phyloP scores from a whole-genome alignment of 1,284 basidiomycete species.

The Pholiota adiposa region DNA sequence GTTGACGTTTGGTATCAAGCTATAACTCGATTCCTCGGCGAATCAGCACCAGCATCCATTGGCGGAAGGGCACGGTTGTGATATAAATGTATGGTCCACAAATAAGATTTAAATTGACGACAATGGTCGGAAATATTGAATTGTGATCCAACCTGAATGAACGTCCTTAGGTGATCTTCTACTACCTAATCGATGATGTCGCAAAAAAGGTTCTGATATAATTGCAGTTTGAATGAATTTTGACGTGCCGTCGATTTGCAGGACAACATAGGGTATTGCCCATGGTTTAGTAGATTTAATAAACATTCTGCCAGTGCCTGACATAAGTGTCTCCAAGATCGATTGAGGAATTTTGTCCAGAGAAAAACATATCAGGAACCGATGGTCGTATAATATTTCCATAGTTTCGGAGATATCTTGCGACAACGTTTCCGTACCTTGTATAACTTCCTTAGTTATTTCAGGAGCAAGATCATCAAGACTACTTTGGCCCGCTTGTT shows the following conservation, averaged over 20 bases:
- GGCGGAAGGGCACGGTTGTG: background rate
- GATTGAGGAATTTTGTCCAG: slow-evolving; percentile 43
- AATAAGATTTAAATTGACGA: slow-evolving; percentile 15
- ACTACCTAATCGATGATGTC: slow-evolving; percentile 19
- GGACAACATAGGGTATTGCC: slow-evolving; percentile 52
- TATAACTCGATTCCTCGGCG: slow-evolving; percentile 1
- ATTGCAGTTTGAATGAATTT: slow-evolving; percentile 29
- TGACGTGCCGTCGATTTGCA: slow-evolving; percentile 11
- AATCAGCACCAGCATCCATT: background rate
- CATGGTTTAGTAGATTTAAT: slow-evolving; percentile 42
- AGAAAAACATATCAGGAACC: slow-evolving; percentile 56
- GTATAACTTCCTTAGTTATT: slow-evolving; percentile 37
- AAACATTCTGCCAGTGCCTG: slow-evolving; percentile 8
- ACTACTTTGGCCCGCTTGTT: background rate
- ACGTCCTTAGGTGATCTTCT: slow-evolving; percentile 16
- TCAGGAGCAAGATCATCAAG: slow-evolving; percentile 33
- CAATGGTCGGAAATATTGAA: slow-evolving; percentile 39
- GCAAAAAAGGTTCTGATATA: slow-evolving; percentile 10
- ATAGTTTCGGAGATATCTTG: slow-evolving; percentile 25
- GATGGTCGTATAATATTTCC: slow-evolving; percentile 61
- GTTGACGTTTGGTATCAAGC: slow-evolving; percentile 17
- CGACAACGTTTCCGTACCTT: slow-evolving; percentile 18
- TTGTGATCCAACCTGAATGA: slow-evolving; percentile 48
- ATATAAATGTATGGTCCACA: background rate
- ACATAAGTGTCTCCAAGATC: slow-evolving; percentile 12